A percentile compares a stretch with the other conserved stretches of the same genome.
phyloP scores from a whole-genome alignment of 345 rosid genomes.

The Brassica cretica region DNA sequence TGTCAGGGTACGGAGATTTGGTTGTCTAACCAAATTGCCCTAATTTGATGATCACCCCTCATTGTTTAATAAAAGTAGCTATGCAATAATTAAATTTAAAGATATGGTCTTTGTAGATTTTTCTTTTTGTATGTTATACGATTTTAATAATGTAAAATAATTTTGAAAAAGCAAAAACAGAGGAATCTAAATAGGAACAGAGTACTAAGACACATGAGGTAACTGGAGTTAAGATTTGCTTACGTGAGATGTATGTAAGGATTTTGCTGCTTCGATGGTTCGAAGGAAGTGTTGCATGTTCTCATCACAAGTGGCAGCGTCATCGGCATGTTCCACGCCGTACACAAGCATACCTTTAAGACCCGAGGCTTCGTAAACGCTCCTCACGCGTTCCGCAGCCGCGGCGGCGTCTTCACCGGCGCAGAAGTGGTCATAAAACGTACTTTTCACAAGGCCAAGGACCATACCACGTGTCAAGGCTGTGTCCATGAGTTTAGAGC shows the following conservation, averaged over 20 bases:
- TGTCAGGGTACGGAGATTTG: conserved; percentile 32
- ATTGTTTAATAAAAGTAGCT: neutral
- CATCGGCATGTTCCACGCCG: conserved; percentile 68
- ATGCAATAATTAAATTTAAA: neutral
- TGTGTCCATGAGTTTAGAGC: conserved; percentile 57
- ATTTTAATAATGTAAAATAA: neutral
- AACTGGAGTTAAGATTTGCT: conserved; percentile 22
- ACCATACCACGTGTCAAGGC: conserved; percentile 47
- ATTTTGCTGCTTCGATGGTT: conserved; percentile 55
- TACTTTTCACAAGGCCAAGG: conserved; percentile 42
- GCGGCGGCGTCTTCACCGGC: conserved; percentile 65
- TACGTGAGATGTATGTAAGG: conserved; percentile 69
- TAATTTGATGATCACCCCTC: neutral
- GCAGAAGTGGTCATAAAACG: conserved; percentile 81
- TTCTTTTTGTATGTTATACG: neutral
- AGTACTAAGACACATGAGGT: neutral
- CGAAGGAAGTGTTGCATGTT: conserved; percentile 60
- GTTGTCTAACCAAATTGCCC: conserved; percentile 29
- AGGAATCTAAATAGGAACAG: neutral
- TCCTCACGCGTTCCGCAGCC: conserved; percentile 46
- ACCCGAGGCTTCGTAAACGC: conserved; percentile 54
- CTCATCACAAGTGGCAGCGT: conserved; percentile 57
- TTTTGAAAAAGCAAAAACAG: neutral
- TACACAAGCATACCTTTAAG: conserved; percentile 75
- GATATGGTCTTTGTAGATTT: neutral